phyloP scores from a whole-genome alignment of 768 basidiomycete species.

The Psilocybe cubensis region DNA sequence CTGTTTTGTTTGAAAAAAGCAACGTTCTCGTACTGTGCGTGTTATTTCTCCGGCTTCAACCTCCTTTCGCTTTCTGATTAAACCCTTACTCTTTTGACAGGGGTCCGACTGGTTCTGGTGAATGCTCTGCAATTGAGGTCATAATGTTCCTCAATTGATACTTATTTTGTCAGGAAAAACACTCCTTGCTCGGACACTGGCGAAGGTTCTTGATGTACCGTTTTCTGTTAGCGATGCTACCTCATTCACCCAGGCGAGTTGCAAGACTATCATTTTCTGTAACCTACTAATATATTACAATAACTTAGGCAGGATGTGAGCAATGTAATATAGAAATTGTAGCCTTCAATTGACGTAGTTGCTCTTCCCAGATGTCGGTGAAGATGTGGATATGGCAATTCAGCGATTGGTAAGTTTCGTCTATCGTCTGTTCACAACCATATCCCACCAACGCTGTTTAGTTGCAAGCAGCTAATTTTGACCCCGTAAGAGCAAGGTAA shows the following conservation, averaged over 20 bases:
- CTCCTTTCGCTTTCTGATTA: neutral
- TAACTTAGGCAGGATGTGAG: slow-evolving; percentile 23
- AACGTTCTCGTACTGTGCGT: slow-evolving; percentile 91
- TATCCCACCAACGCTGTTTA: slow-evolving; percentile 27
- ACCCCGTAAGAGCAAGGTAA: slow-evolving; percentile 84
- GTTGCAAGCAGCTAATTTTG: slow-evolving; percentile 91
- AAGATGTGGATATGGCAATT: slow-evolving; percentile 93
- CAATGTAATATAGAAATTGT: neutral
- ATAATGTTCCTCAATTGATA: neutral
- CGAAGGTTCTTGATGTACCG: slow-evolving; percentile 88
- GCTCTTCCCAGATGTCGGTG: slow-evolving; percentile 60
- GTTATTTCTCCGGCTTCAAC: neutral
- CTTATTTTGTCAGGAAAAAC: slow-evolving; percentile 70
- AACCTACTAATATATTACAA: neutral
- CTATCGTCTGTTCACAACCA: neutral
- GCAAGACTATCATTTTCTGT: neutral
- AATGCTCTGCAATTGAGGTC: slow-evolving; percentile 5
- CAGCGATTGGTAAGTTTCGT: slow-evolving; percentile 67
- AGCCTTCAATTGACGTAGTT: neutral
- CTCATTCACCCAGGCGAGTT: slow-evolving; percentile 81
- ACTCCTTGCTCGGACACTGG: slow-evolving; percentile 88
- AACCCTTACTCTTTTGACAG: slow-evolving; percentile 36
- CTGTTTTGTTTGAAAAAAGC: slow-evolving; percentile 87
- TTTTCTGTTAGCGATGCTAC: slow-evolving; percentile 95
- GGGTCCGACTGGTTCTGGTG: slow-evolving; percentile 88